Evolutionary conservation across 176 grass and related monocot species (phyloP).

Genomic region (Rhynchospora tenuis): DNA sequence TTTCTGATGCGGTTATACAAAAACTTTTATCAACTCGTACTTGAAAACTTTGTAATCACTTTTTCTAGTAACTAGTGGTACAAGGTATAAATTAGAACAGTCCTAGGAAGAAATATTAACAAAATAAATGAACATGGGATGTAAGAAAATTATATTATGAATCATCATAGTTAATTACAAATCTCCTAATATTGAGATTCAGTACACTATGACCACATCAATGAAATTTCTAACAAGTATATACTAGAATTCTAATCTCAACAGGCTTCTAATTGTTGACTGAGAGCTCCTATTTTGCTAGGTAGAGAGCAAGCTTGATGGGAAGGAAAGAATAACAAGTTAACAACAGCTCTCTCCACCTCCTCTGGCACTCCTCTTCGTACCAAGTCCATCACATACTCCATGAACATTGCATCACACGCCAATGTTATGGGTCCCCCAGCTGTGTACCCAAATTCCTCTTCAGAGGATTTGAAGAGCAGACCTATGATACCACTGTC

Average conservation of each 20-base stretch:
- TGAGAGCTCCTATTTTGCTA: neutral
- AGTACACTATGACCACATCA: neutral
- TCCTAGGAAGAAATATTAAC: neutral
- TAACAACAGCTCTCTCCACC: conserved; percentile 9
- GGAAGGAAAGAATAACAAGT: conserved; percentile 30
- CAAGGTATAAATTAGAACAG: too few relatives aligned
- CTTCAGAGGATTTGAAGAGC: conserved; percentile 20
- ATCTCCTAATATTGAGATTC: conserved; percentile 5
- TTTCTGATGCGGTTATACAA: too few relatives aligned
- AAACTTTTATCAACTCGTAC: too few relatives aligned
- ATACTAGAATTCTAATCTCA: neutral
- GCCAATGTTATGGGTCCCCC: conserved; percentile 17
- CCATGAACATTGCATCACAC: conserved; percentile 11
- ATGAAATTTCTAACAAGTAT: neutral
- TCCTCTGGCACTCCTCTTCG: neutral
- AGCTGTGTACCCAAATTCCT: conserved; percentile 22
- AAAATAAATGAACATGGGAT: neutral
- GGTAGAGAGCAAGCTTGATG: neutral
- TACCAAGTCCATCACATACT: conserved; percentile 17
- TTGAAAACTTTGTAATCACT: too few relatives aligned
- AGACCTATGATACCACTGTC: conserved; percentile 1
- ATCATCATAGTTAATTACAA: neutral
- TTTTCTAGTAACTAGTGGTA: too few relatives aligned
- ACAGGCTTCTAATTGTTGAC: neutral
- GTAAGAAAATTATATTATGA: neutral